Conservation (phyloP, 192 early-diverging fungal genomes). For the Radiomyces spectabilis region DNA sequence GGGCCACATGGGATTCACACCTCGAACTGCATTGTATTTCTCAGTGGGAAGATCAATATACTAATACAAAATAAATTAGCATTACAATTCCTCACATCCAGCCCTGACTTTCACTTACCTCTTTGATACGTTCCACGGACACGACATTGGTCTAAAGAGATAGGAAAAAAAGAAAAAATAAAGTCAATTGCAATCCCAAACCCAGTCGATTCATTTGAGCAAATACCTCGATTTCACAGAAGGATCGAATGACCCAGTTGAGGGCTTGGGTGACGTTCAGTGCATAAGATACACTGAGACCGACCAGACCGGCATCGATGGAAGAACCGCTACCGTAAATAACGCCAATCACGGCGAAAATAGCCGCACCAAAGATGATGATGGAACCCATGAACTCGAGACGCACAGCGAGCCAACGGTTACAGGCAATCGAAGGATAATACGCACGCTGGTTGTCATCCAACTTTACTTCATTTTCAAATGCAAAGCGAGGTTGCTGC, state of each 20-base stretch:
- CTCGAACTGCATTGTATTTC: conserved; percentile 63
- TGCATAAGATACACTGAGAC: conserved; percentile 56
- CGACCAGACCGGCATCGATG: conserved; percentile 66
- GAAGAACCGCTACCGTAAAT: conserved; percentile 34
- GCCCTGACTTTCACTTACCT: conserved; percentile 33
- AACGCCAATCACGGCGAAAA: conserved; percentile 61
- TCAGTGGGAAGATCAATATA: conserved; percentile 75
- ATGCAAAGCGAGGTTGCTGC: conserved; percentile 57
- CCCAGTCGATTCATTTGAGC: conserved; percentile 7
- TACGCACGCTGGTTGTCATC: conserved; percentile 78
- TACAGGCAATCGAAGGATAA: conserved; percentile 62
- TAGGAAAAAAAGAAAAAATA: background rate
- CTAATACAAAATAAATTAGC: conserved; percentile 33
- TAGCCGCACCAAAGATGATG: conserved; percentile 70
- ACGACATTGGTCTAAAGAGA: conserved; percentile 39
- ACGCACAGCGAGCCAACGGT: conserved; percentile 65
- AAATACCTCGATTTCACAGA: conserved; percentile 70
- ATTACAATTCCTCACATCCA: too few relatives aligned
- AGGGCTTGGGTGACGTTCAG: conserved; percentile 71
- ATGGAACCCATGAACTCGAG: conserved; percentile 76
- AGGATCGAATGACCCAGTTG: conserved; percentile 83
- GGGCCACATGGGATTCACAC: conserved; percentile 69
- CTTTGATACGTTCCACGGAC: conserved; percentile 71
- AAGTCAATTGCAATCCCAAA: background rate
- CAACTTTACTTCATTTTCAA: conserved; percentile 58